phyloP scores from a whole-genome alignment of 192 early-diverging fungal genomes.

The Linderina pennispora region DNA sequence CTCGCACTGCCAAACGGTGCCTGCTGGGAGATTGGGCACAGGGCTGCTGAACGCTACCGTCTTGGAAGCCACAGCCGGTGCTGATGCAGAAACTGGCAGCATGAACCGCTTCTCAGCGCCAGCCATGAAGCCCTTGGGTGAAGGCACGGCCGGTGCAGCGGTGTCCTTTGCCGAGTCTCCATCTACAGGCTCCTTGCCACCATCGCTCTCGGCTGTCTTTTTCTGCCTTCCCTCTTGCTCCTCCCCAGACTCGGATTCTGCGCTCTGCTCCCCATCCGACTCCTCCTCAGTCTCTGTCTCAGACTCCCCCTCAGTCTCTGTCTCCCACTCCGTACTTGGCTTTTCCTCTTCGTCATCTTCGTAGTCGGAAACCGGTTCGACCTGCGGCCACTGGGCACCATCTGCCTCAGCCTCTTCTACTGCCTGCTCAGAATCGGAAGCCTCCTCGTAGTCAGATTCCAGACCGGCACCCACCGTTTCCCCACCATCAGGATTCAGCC shows the following conservation, averaged over 20 bases:
- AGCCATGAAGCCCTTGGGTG: too few species aligned
- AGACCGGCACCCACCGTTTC: conserved; percentile 2
- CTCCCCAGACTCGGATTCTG: too few species aligned
- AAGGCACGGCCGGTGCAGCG: too few species aligned
- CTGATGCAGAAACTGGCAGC: too few species aligned
- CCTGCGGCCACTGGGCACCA: too few species aligned
- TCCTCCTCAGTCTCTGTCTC: neutral
- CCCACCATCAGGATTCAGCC: conserved; percentile 16
- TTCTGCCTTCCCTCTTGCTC: neutral
- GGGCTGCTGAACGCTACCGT: too few species aligned
- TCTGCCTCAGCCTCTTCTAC: neutral
- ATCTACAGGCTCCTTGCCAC: neutral
- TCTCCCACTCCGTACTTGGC: too few species aligned
- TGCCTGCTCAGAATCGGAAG: neutral
- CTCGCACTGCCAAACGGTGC: conserved; percentile 35
- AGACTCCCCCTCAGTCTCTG: neutral
- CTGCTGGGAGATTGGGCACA: too few species aligned
- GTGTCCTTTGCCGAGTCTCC: neutral
- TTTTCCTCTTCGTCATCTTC: neutral
- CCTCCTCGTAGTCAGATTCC: conserved; percentile 1
- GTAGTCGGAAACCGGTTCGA: neutral
- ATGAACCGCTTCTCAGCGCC: too few species aligned
- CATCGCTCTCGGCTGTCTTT: neutral
- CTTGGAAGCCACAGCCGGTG: too few species aligned
- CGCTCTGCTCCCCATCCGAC: neutral